These are phyloP conservation scores for Babesia divergens DNA, from an alignment of 169 alveolate genomes.

Conservation along the genomic window DNA sequence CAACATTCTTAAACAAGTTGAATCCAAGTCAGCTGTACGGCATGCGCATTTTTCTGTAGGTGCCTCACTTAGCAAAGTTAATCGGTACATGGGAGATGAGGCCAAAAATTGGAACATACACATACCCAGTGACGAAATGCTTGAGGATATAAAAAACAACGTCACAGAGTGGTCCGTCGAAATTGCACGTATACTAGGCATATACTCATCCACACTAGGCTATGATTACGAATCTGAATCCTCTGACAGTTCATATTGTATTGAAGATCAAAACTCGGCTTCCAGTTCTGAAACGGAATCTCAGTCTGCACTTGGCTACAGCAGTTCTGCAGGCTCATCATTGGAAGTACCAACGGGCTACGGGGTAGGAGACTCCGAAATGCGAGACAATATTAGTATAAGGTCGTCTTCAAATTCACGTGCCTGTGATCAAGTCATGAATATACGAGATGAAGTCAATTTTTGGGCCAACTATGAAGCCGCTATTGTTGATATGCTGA, in stretches of 20 bases:
- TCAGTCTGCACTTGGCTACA: neutral
- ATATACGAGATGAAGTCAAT: slow-evolving; percentile 16
- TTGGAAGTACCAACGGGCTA: neutral
- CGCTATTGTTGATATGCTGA: slow-evolving; percentile 13
- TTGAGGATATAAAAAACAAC: slow-evolving; percentile 36
- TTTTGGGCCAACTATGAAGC: slow-evolving; percentile 34
- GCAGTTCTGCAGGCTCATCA: neutral
- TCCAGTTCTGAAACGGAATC: neutral
- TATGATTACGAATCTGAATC: neutral
- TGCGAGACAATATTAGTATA: neutral
- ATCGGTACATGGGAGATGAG: neutral
- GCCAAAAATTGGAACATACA: slow-evolving; percentile 14
- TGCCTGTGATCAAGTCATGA: slow-evolving; percentile 2
- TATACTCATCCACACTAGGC: neutral
- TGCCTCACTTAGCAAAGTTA: slow-evolving; percentile 1
- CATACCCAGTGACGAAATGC: slow-evolving; percentile 24
- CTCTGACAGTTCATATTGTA: neutral
- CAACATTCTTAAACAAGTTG: neutral
- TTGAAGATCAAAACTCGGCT: neutral
- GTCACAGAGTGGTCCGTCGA: slow-evolving; percentile 41
- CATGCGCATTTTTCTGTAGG: slow-evolving; percentile 9
- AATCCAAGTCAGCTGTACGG: neutral
- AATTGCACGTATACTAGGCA: slow-evolving; percentile 20
- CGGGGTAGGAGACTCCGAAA: neutral
- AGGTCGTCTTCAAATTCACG: neutral